Base-by-base conservation (phyloP, 192 early-diverging fungal genomes). In the Backusella circina region DNA sequence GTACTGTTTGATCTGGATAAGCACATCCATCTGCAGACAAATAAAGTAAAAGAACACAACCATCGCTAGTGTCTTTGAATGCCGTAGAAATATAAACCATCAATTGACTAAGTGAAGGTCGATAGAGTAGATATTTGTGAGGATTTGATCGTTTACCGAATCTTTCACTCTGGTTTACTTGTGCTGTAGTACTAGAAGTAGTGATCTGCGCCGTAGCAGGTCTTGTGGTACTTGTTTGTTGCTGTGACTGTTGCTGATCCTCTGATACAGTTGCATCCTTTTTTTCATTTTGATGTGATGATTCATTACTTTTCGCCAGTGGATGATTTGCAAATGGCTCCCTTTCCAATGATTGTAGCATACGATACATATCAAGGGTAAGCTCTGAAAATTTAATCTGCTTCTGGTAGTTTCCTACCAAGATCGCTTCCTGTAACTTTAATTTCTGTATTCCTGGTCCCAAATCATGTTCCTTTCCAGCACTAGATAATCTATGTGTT, bases 331-430 rank as follows among this genome's bases (percentile, higher is more conserved):
- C 26, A 13, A 36, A 23, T 12, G 30, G 21, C 12, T 75, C 41
- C 44, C 74, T 72, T 82, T 87, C 98, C n/a, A 99, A 88, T 36
- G 94, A 92, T 77, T 98, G 97, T 31, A 97, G 80, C 77, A 99
- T 93, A 39, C 96, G 92, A 83, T 96, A 97, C 95, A 98, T 96
- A 74, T 99, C 98, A 57, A 98, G 84, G 0, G 95, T 98, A 37
- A 98, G 86, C 81, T 98, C 96, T 0, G 96, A 97, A 80, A 99
- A 99, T 75, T 98, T 98, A 81, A 97, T 96, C 83, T 99, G 97
- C 50, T 94, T 95, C 47, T 94, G 94, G 71, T 93, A 92, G 80
- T 97, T 98, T 30, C 98, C 97, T 51, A 98, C 96, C 37, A 99
- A 84, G 61, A 99, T 97, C 0, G 95, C 97, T 84, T 99, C 96